Base-by-base conservation (phyloP, 2,329 filamentous ascomycete genomes). In the Colletotrichum gigasporum region DNA sequence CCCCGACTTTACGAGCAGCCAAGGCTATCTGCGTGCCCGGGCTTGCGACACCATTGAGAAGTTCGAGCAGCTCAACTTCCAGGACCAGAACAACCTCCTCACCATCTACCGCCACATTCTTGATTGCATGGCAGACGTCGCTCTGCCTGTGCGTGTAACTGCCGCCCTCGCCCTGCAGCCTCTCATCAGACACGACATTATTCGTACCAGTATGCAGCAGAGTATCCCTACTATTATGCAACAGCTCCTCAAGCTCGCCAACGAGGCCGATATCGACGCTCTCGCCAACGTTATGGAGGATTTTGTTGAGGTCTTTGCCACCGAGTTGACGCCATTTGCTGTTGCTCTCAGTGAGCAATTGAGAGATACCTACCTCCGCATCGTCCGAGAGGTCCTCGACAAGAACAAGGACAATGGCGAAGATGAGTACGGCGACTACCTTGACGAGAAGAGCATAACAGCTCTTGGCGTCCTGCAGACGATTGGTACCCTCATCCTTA, bases 191-290 rank as follows among this genome's bases (percentile, higher is more conserved):
- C 96, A 99, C 79, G 94, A 98, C 71, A 87, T 96, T 54, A 97
- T 99, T 73, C 91, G 94, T 61, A 91, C 90, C 39, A 96, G 92
- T 78, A 98, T 99, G 96, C 94, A 97, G 79, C 90, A 94, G 73
- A 97, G 94, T 76, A 99, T 99, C 69, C 94, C 96, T 14, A 96
- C 97, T 73, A 98, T 99, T 73, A 99, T 99, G 96, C 96, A 98
- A 80, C 95, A 99, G 79, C 86, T 99, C 12, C 85, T 99, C 57
- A 98, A 98, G 81, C 83, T 99, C 61, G 95, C 96, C 26, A 99
- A 99, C 74, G 96, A 99, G 79, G 96, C 96, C 63, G 96, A 99
- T 74, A 95, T 99, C 48, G 96, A 99, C 77, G 94, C 96, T 5
- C 84, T 99, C 39, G 95, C 96, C 20, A 98, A 98, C 73, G 96